Percentiles rank a stretch among this genome's conserved stretches.
These are phyloP conservation scores for Aethionema arabicum DNA, from an alignment of 345 rosid genomes.

Conservation along the genomic window DNA sequence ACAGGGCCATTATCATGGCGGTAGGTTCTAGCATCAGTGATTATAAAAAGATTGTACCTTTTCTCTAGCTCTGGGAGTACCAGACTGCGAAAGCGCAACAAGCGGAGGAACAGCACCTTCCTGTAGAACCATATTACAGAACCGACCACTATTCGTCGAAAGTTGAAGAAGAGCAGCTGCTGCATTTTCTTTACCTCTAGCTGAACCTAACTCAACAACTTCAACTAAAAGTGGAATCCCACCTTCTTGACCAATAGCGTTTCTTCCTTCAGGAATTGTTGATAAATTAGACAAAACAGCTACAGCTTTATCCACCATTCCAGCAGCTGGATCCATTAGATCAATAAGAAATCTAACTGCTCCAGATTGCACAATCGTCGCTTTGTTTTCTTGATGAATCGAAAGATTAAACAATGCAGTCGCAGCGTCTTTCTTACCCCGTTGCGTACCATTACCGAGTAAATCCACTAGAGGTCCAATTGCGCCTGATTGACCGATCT, in stretches of 20 bases:
- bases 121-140: conserved; percentile 81
- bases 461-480: conserved; percentile 84
- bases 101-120: conserved; percentile 98
- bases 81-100: conserved; percentile 86
- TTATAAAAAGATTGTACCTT: conserved; percentile 49
- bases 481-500: conserved; percentile 93
- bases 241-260: conserved; percentile 71
- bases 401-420: conserved; percentile 97
- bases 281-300: conserved; percentile 96
- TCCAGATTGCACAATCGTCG: conserved; percentile 80
- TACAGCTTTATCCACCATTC: conserved; percentile 99
- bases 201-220: conserved; percentile 96
- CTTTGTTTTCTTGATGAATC: conserved; percentile 89
- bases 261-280: conserved; percentile 73
- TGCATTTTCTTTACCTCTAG: conserved; percentile 96
- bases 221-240: conserved; percentile 88
- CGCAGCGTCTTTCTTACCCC: conserved; percentile 96
- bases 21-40: neutral
- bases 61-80: conserved; percentile 96
- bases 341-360: conserved; percentile 89
- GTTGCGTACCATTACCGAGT: conserved; percentile 80
- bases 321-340: conserved; percentile 97
- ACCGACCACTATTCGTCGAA: conserved; percentile 65
- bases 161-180: conserved; percentile 99
- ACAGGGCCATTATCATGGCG: neutral